Conservation (phyloP, 805 yeast species). For the Wickerhamomyces xylosicus region DNA sequence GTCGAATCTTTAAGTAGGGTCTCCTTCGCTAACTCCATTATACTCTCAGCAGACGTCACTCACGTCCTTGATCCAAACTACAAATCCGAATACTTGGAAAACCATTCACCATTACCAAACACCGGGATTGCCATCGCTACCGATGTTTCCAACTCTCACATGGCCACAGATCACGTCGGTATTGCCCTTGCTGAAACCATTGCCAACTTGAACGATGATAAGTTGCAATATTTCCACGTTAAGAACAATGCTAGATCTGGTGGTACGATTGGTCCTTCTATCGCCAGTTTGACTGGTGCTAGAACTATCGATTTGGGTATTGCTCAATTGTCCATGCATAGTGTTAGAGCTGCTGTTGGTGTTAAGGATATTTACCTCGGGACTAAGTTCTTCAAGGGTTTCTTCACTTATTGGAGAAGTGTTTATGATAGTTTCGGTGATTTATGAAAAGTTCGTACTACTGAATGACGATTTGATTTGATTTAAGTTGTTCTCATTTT, state of each 20-base stretch:
- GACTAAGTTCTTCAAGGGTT: slow-evolving; percentile 59
- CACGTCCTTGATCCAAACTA: slow-evolving; percentile 81
- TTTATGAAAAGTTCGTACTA: too few relatives aligned
- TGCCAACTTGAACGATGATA: slow-evolving; percentile 54
- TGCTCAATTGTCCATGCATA: slow-evolving; percentile 80
- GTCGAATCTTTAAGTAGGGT: slow-evolving; percentile 23
- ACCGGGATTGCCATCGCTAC: slow-evolving; percentile 60
- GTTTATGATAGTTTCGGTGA: slow-evolving; percentile 44
- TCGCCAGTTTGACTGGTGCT: slow-evolving; percentile 57
- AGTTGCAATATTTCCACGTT: slow-evolving; percentile 74
- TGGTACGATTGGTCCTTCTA: slow-evolving; percentile 77
- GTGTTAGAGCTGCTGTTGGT: slow-evolving; percentile 75
- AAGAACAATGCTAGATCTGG: slow-evolving; percentile 81
- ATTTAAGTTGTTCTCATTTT: too few relatives aligned
- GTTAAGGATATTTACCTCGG: slow-evolving; percentile 70
- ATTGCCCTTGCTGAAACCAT: slow-evolving; percentile 60
- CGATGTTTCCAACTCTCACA: slow-evolving; percentile 65
- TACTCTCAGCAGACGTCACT: slow-evolving; percentile 76
- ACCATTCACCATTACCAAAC: slow-evolving; percentile 76
- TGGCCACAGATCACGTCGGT: slow-evolving; percentile 76
- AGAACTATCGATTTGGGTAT: slow-evolving; percentile 76
- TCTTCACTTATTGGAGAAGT: slow-evolving; percentile 56
- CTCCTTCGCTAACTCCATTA: slow-evolving; percentile 63
- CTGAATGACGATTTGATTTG: too few relatives aligned
- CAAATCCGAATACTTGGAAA: slow-evolving; percentile 52